Conservation (phyloP, 1,284 basidiomycete genomes). For the Ceratobasidium papillatum region DNA sequence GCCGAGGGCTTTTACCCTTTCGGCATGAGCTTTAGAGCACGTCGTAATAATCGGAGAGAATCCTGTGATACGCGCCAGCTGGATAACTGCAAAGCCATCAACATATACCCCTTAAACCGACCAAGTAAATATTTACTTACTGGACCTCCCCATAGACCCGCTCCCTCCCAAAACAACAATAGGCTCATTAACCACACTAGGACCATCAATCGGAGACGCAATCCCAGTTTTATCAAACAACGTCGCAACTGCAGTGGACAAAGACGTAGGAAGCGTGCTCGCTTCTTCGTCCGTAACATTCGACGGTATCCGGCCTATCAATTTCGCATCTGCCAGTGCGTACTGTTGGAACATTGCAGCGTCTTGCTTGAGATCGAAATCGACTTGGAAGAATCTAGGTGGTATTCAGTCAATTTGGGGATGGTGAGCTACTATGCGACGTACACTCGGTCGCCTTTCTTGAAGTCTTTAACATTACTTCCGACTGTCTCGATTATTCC, state of each 20-base stretch:
- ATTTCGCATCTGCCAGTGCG: slow-evolving; percentile 54
- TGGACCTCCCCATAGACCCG: slow-evolving; percentile 34
- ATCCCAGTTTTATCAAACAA: slow-evolving; percentile 28
- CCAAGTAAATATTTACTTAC: background rate
- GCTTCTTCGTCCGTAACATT: slow-evolving; percentile 58
- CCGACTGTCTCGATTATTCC: slow-evolving; percentile 66
- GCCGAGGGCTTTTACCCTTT: slow-evolving; percentile 60
- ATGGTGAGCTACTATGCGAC: slow-evolving; percentile 43
- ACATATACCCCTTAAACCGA: background rate
- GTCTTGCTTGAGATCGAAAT: slow-evolving; percentile 51
- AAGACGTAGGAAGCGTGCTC: slow-evolving; percentile 52
- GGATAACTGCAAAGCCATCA: slow-evolving; percentile 36
- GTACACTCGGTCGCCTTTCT: slow-evolving; percentile 67
- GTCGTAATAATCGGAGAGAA: slow-evolving; percentile 52
- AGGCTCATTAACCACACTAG: slow-evolving; percentile 45
- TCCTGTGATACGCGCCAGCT: slow-evolving; percentile 45
- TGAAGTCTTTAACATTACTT: slow-evolving; percentile 59
- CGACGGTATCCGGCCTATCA: slow-evolving; percentile 51
- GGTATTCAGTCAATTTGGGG: slow-evolving; percentile 5
- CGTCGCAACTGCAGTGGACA: slow-evolving; percentile 2
- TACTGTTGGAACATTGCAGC: slow-evolving; percentile 62
- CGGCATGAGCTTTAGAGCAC: slow-evolving; percentile 58
- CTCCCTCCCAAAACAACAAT: slow-evolving; percentile 39
- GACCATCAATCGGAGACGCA: slow-evolving; percentile 47
- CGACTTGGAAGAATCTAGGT: slow-evolving; percentile 57